phyloP scores from a whole-genome alignment of 768 basidiomycete genomes.

The Agrocybe chaxingu region DNA sequence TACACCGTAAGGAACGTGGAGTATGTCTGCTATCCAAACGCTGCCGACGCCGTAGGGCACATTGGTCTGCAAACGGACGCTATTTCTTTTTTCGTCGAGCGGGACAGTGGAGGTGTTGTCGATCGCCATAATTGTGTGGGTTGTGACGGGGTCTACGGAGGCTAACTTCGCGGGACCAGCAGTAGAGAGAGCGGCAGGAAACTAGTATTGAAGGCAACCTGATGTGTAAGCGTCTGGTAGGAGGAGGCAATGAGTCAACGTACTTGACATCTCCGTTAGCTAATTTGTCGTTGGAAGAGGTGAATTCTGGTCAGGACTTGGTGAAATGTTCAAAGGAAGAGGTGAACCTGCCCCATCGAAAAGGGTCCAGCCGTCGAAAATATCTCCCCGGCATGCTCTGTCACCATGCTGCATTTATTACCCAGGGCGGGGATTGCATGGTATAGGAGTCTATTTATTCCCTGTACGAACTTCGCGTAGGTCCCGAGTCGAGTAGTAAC shows the following conservation, averaged over 20 bases:
- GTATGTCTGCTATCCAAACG: slow-evolving; percentile 62
- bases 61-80: slow-evolving; percentile 58
- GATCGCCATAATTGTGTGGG: slow-evolving; percentile 73
- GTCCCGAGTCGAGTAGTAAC: too few relatives aligned
- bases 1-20: slow-evolving; percentile 64
- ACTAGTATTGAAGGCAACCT: slow-evolving; percentile 22
- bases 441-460: too few relatives aligned
- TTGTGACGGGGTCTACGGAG: slow-evolving; percentile 58
- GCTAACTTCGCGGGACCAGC: slow-evolving; percentile 45
- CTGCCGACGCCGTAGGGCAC: slow-evolving; percentile 57
- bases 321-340: background rate
- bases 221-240: background rate
- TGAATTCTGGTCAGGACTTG: background rate
- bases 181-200: slow-evolving; percentile 49
- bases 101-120: slow-evolving; percentile 61
- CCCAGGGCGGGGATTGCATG: too few relatives aligned
- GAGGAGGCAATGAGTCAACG: background rate
- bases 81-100: slow-evolving; percentile 59
- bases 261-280: slow-evolving; percentile 64
- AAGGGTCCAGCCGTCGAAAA: slow-evolving; percentile 74
- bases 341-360: slow-evolving; percentile 48
- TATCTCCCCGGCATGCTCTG: slow-evolving; percentile 53
- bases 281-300: slow-evolving; percentile 56
- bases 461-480: too few relatives aligned
- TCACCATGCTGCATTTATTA: slow-evolving; percentile 44